Conservation (phyloP, 148 eudicot species). For the Nyssa sinensis region DNA sequence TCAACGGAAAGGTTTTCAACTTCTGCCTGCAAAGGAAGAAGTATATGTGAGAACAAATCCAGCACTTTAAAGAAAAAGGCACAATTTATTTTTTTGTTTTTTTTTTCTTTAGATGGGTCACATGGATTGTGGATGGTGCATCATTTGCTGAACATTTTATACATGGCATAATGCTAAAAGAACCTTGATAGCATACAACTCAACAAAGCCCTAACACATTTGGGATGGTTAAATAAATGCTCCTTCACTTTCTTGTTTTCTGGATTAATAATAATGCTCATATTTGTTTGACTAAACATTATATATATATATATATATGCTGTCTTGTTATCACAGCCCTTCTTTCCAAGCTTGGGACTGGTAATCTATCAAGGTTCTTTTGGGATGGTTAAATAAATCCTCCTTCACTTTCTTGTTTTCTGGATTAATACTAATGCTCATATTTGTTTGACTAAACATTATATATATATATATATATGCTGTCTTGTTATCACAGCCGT, state of each 20-base stretch:
- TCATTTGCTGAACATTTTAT: not conserved
- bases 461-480: too few species aligned
- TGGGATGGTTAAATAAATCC: not conserved
- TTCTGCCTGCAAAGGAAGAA: conserved; percentile 62
- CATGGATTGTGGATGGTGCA: conserved; percentile 3
- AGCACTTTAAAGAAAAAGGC: not conserved
- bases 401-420: not conserved
- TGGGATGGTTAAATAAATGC: not conserved
- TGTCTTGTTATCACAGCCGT: too few species aligned
- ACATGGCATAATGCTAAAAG: not conserved
- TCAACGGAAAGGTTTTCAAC: conserved; percentile 73
- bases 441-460: too few species aligned
- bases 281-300: too few species aligned
- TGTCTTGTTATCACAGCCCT: too few species aligned
- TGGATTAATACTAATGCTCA: not conserved
- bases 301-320: too few species aligned
- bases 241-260: not conserved
- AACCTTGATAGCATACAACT: not conserved
- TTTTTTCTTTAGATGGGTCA: not conserved
- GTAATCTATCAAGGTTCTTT: not conserved
- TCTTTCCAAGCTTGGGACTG: not conserved
- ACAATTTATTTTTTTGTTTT: not conserved
- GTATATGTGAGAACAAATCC: conserved; percentile 2
- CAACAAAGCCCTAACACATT: not conserved
- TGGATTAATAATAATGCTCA: not conserved